These are phyloP conservation scores for Epichloe coenophiala DNA, from an alignment of 2,329 filamentous ascomycete species.

Conservation along the genomic window DNA sequence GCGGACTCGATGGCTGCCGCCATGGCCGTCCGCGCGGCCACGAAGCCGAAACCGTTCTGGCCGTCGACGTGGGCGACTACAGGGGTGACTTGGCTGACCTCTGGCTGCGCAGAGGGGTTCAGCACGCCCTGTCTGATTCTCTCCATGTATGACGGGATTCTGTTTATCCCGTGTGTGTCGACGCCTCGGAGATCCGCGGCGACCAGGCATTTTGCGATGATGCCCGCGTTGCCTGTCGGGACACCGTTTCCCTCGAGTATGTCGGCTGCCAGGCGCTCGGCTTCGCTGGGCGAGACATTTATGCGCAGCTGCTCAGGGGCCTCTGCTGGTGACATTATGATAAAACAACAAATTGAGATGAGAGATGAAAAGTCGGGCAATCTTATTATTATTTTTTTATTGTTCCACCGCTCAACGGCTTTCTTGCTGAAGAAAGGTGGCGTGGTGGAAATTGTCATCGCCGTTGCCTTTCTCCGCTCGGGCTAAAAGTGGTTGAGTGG, in stretches of 20 bases:
- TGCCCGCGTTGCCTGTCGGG: conserved; percentile 40
- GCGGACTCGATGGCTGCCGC: conserved; percentile 53
- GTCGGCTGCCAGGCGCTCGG: conserved; percentile 33
- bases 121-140: conserved; percentile 59
- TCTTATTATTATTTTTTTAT: too few relatives aligned
- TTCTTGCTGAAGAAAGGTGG: too few relatives aligned
- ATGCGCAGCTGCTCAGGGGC: neutral
- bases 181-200: conserved; percentile 66
- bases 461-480: neutral
- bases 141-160: conserved; percentile 64
- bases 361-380: too few relatives aligned
- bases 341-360: neutral
- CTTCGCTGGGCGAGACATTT: conserved; percentile 20
- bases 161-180: conserved; percentile 65
- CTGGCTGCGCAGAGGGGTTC: conserved; percentile 44
- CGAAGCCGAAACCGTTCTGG: conserved; percentile 62
- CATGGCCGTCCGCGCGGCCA: conserved; percentile 57
- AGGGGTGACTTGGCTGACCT: conserved; percentile 49
- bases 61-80: conserved; percentile 57
- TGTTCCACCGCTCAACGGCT: too few relatives aligned
- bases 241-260: conserved; percentile 51
- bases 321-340: neutral
- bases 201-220: conserved; percentile 55
- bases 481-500: neutral
- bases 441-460: neutral